Percentiles rank a stretch among this genome's conserved stretches.
These are phyloP conservation scores for Lodderomyces margitis DNA, from an alignment of 1,139 yeast species.

Conservation along the genomic window DNA sequence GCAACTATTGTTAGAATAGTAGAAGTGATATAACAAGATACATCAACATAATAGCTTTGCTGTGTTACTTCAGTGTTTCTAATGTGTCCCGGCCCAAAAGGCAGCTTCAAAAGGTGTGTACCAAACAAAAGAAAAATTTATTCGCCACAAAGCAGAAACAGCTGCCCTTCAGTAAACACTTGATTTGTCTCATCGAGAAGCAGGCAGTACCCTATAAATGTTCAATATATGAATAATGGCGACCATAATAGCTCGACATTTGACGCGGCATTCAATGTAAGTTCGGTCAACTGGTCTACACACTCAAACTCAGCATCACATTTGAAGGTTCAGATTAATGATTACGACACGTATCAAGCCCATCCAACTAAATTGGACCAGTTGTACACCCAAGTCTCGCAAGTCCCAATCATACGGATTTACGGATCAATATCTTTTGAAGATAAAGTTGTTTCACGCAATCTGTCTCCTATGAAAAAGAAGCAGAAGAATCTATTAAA, in stretches of 20 bases:
- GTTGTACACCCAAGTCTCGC: constrained; percentile 31
- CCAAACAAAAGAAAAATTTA: too few species aligned
- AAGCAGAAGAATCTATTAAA: constrained; percentile 8
- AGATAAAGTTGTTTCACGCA: constrained; percentile 5
- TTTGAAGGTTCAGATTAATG: constrained; percentile 46
- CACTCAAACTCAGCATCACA: constrained; percentile 9
- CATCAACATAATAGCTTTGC: too few species aligned
- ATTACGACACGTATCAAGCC: constrained; percentile 63
- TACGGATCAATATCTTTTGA: constrained; percentile 59
- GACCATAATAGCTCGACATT: neutral
- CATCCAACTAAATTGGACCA: constrained; percentile 35
- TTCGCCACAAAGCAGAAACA: too few species aligned
- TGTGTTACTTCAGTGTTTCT: too few species aligned
- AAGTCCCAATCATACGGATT: constrained; percentile 73
- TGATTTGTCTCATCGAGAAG: neutral
- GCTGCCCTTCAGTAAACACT: too few species aligned
- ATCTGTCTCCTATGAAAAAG: constrained; percentile 8
- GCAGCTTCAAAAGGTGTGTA: too few species aligned
- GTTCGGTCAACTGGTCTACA: constrained; percentile 11
- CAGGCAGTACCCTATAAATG: neutral
- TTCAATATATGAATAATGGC: neutral
- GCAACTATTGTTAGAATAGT: too few species aligned
- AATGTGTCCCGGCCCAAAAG: too few species aligned
- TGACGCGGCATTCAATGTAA: constrained; percentile 7
- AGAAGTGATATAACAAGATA: too few species aligned